Percentiles rank a stretch among this genome's conserved stretches.
phyloP scores from a whole-genome alignment of 805 yeast species.

The Metschnikowia shivogae region DNA sequence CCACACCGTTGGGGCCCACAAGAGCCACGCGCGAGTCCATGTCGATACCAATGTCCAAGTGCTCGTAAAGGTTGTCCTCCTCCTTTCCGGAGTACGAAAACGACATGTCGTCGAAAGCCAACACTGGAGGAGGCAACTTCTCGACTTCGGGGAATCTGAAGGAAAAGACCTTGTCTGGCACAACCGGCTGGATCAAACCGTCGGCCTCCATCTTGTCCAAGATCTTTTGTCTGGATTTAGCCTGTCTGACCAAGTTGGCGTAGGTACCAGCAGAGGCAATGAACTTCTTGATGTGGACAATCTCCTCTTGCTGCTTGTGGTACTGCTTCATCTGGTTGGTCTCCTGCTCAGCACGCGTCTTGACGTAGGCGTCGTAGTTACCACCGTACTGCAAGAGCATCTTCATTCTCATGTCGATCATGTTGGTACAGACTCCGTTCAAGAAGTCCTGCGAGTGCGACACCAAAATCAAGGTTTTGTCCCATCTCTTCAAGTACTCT shows the following conservation, averaged over 20 bases:
- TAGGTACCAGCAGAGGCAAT: slow-evolving; percentile 99
- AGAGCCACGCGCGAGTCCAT: slow-evolving; percentile 98
- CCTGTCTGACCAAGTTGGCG: slow-evolving; percentile 97
- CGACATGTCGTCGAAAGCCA: slow-evolving; percentile 92
- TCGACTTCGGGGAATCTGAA: slow-evolving; percentile 94
- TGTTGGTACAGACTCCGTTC: slow-evolving; percentile 96
- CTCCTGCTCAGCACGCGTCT: slow-evolving; percentile 91
- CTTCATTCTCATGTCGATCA: slow-evolving; percentile 95
- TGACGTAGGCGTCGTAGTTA: slow-evolving; percentile 94
- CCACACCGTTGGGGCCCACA: slow-evolving; percentile 99
- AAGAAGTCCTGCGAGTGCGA: slow-evolving; percentile 99
- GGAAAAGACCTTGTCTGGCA: slow-evolving; percentile 86
- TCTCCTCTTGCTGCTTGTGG: slow-evolving; percentile 97
- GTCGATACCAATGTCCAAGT: slow-evolving; percentile 95
- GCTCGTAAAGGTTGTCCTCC: slow-evolving; percentile 84
- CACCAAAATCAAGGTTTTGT: slow-evolving; percentile 87
- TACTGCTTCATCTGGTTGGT: slow-evolving; percentile 98
- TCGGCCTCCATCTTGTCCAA: slow-evolving; percentile 99
- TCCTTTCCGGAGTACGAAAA: slow-evolving; percentile 82
- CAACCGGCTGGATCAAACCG: slow-evolving; percentile 91
- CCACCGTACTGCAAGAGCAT: slow-evolving; percentile 82
- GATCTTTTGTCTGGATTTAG: slow-evolving; percentile 98
- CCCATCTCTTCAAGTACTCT: slow-evolving; percentile 92
- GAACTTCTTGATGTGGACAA: slow-evolving; percentile 95
- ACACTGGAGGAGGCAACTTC: slow-evolving; percentile 97